Base-by-base conservation (phyloP, 2,329 filamentous ascomycete genomes). In the Juglanconis juglandina region DNA sequence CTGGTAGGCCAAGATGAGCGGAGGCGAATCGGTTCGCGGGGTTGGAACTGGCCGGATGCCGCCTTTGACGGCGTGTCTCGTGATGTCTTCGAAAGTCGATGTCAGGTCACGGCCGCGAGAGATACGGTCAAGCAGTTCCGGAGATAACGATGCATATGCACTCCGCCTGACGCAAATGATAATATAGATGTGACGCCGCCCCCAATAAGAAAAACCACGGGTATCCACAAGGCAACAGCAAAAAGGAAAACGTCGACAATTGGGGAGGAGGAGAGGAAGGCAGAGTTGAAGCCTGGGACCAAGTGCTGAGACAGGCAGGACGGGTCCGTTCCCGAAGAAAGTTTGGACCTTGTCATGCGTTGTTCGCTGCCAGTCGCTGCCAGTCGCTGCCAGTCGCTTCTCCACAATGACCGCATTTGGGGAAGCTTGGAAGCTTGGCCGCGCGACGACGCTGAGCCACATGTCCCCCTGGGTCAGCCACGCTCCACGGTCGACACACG, bases 361-460 rank as follows among this genome's bases (percentile, higher is more conserved):
- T 58, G 49, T 58, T 34, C 49, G 32, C 30, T 53, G 56, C 33
- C 35, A 33, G 17, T 46, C 24, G 13, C 59, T 60, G n/a, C n/a
- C n/a, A n/a, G n/a, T 34, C 49, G 32, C 30, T 53, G 56, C 33
- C 35, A 33, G 17, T 46, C 24, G 13, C 59, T 60, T 60, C 58
- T 49, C 59, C 59, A 61, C 59, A 58, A 24, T 53, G 42, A 53
- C 50, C 35, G 32, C 59, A 48, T 53, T 53, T 52, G 58, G 57
- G 44, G 53, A 39, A 39, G 14, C 53, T 39, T 14, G 24, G 24
- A 24, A 24, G 24, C 24, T 24, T 24, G 24, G 24, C 24, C 24
- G 24, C 24, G 24, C 24, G 24, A 24, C 24, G 24, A 24, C 24
- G 13, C 39, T 10, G 14, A 5, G 39, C 52, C 52, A 53, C 52